Percentiles rank a stretch among this genome's conserved stretches.
Conservation (phyloP, 305 asterid genomes). For the Fraxinus baroniana region DNA sequence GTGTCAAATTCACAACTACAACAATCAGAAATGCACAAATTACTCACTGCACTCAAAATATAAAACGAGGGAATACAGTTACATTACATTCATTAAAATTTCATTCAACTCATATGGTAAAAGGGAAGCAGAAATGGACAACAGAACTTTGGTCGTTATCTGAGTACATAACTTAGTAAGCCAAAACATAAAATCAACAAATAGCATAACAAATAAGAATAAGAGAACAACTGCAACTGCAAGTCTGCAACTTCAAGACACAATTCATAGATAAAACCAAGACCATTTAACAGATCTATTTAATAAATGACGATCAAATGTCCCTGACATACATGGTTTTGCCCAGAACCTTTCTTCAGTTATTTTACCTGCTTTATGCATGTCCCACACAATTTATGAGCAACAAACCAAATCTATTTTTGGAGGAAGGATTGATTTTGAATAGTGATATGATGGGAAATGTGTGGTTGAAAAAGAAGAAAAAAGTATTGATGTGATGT, state of each 20-base stretch:
- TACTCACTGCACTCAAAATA: slow-evolving; percentile 20
- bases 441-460: too few relatives aligned
- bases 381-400: neutral
- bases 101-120: slow-evolving; percentile 9
- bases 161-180: neutral
- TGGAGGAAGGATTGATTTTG: too few relatives aligned
- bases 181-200: neutral
- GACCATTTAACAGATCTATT: neutral
- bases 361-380: neutral
- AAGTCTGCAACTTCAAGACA: neutral
- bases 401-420: too few relatives aligned
- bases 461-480: too few relatives aligned
- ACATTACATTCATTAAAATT: neutral
- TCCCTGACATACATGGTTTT: neutral
- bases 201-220: neutral
- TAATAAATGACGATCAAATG: neutral
- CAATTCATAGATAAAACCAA: neutral
- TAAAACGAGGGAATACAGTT: neutral
- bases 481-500: too few relatives aligned
- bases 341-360: neutral
- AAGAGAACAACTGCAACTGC: neutral
- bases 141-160: neutral
- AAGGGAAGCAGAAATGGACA: neutral
- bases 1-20: slow-evolving; percentile 92
- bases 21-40: slow-evolving; percentile 25